Conservation (phyloP, 2,329 filamentous ascomycete genomes). For the Diaporthe capsici region DNA sequence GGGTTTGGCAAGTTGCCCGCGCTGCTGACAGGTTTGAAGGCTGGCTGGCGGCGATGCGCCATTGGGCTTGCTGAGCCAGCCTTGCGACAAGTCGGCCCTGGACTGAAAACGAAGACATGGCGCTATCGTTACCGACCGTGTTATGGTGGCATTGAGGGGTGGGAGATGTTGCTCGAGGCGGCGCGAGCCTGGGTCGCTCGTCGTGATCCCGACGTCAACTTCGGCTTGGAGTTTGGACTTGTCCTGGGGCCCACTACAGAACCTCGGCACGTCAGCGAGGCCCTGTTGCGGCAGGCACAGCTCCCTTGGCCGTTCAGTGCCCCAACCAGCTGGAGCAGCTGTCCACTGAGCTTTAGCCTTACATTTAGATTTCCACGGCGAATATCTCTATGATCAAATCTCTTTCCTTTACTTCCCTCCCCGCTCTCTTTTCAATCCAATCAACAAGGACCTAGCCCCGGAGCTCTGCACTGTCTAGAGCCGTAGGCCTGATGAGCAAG, state of each 20-base stretch:
- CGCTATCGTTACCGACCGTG: background rate
- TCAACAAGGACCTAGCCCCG: background rate
- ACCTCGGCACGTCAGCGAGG: slow-evolving; percentile 8
- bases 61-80: slow-evolving; percentile 24
- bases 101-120: background rate
- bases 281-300: background rate
- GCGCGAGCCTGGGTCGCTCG: background rate
- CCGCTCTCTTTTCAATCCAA: too few species aligned
- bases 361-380: too few species aligned
- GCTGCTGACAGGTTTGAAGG: background rate
- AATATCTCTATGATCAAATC: background rate
- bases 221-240: background rate
- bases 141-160: background rate
- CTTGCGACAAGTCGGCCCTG: background rate
- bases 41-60: slow-evolving; percentile 18
- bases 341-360: too few species aligned
- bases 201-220: background rate
- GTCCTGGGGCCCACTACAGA: background rate
- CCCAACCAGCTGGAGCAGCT: background rate
- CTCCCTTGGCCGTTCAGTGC: background rate
- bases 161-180: background rate
- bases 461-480: background rate
- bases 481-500: background rate
- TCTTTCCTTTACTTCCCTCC: background rate
- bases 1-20: background rate